These are phyloP conservation scores for Dictyostelium intermedium DNA, from an alignment of 78 protist genomes.

Conservation along the genomic window DNA sequence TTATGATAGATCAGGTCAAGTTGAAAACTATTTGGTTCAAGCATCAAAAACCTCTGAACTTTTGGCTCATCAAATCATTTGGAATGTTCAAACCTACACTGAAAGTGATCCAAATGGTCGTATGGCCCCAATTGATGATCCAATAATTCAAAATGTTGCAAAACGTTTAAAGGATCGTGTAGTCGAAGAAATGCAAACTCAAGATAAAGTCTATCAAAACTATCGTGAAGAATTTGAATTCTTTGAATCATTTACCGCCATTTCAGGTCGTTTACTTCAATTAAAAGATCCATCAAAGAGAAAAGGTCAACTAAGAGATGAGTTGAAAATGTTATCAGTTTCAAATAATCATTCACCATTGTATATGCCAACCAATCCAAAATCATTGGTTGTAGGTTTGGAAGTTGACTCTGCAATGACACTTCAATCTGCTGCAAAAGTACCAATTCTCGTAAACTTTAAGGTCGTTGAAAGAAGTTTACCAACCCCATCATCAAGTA, in stretches of 20 bases:
- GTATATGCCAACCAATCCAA: conserved; percentile 92
- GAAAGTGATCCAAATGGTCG: conserved; percentile 48
- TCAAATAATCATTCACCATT: conserved; percentile 6
- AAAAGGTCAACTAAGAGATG: conserved; percentile 61
- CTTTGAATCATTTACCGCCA: conserved; percentile 82
- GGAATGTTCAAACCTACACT: conserved; percentile 89
- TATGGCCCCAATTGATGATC: conserved; percentile 44
- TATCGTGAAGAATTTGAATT: conserved; percentile 89
- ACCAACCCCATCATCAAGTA: conserved; percentile 5
- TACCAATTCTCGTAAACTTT: conserved; percentile 85
- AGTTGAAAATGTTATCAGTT: background rate
- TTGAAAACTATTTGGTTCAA: conserved; percentile 64
- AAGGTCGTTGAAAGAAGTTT: conserved; percentile 3
- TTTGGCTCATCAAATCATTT: conserved; percentile 91
- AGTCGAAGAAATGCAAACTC: conserved; percentile 13
- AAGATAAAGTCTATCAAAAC: background rate
- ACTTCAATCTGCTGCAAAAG: conserved; percentile 85
- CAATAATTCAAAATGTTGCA: conserved; percentile 23
- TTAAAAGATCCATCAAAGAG: conserved; percentile 57
- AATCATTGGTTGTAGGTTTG: conserved; percentile 51
- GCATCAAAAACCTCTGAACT: conserved; percentile 55
- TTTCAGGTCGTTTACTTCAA: conserved; percentile 88
- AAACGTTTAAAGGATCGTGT: conserved; percentile 60
- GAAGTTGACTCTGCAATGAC: conserved; percentile 62
- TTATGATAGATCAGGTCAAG: conserved; percentile 65